Percentiles rank a stretch among this genome's conserved stretches.
phyloP scores from a whole-genome alignment of 352 stramenopile species.

The Phytophthora crassamura region DNA sequence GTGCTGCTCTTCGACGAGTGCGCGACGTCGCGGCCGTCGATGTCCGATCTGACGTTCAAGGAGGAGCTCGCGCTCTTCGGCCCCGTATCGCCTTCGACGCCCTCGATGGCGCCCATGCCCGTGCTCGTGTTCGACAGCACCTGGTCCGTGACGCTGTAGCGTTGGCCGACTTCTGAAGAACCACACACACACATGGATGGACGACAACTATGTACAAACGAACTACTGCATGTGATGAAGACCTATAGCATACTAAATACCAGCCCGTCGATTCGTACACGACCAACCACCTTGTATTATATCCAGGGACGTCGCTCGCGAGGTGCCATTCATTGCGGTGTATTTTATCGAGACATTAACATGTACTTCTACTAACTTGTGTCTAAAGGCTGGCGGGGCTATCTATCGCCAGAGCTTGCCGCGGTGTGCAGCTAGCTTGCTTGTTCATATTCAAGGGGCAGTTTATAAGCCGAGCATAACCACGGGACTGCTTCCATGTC shows the following conservation, averaged over 20 bases:
- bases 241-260: constrained; percentile 45
- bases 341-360: constrained; percentile 4
- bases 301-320: background rate
- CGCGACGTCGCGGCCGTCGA: background rate
- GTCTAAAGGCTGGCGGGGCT: too few species aligned
- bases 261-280: constrained; percentile 13
- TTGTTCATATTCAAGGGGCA: too few species aligned
- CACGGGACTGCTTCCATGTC: too few species aligned
- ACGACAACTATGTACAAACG: constrained; percentile 33
- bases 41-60: constrained; percentile 9
- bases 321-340: constrained; percentile 11
- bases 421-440: too few species aligned
- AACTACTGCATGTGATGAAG: constrained; percentile 26
- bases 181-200: constrained; percentile 5
- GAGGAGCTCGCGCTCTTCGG: background rate
- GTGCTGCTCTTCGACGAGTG: constrained; percentile 44
- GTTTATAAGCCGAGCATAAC: too few species aligned
- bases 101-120: constrained; percentile 2
- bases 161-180: background rate
- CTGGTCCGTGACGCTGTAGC: constrained; percentile 40
- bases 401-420: too few species aligned
- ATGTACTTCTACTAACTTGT: too few species aligned
- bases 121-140: constrained; percentile 25
- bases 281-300: background rate
- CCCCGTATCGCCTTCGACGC: constrained; percentile 18